Percentiles rank a stretch among this genome's conserved stretches.
These are phyloP conservation scores for Orbilia ellipsospora DNA, from an alignment of 2,329 filamentous ascomycete species.

Conservation along the genomic window DNA sequence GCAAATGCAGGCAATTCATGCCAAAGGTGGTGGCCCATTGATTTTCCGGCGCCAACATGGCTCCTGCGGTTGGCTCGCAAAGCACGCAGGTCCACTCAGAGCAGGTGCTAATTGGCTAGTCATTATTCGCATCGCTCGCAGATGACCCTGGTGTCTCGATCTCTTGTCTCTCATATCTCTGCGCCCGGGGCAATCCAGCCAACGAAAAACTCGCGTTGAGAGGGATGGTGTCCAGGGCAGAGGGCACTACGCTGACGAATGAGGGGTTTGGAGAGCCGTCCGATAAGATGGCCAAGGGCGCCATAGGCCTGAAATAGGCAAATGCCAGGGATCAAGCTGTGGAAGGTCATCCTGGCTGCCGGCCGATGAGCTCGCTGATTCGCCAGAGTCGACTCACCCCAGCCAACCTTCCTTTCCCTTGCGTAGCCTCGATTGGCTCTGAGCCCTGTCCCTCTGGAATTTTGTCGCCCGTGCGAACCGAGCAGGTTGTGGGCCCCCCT, in stretches of 20 bases:
- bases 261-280: slow-evolving; percentile 37
- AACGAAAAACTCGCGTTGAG: slow-evolving; percentile 44
- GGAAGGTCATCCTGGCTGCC: slow-evolving; percentile 15
- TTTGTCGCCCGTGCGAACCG: slow-evolving; percentile 51
- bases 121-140: slow-evolving; percentile 25
- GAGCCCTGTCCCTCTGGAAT: slow-evolving; percentile 18
- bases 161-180: slow-evolving; percentile 32
- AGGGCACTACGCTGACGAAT: slow-evolving; percentile 42
- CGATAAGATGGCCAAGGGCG: slow-evolving; percentile 49
- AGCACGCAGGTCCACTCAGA: slow-evolving; percentile 28
- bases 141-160: slow-evolving; percentile 46
- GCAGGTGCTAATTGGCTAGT: slow-evolving; percentile 34
- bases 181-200: slow-evolving; percentile 18
- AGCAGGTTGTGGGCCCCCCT: slow-evolving; percentile 18
- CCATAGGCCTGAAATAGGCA: slow-evolving; percentile 34
- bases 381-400: not conserved
- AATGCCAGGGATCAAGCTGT: slow-evolving; percentile 35
- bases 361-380: slow-evolving; percentile 24
- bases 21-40: slow-evolving; percentile 27
- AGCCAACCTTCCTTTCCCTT: slow-evolving; percentile 23
- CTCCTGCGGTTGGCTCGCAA: slow-evolving; percentile 51
- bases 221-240: slow-evolving; percentile 29
- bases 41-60: slow-evolving; percentile 52
- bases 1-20: slow-evolving; percentile 25
- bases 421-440: slow-evolving; percentile 43